A percentile compares a stretch with the other conserved stretches of the same genome.
These are phyloP conservation scores for Eucalyptus marginata DNA, from an alignment of 345 rosid genomes.

Conservation along the genomic window DNA sequence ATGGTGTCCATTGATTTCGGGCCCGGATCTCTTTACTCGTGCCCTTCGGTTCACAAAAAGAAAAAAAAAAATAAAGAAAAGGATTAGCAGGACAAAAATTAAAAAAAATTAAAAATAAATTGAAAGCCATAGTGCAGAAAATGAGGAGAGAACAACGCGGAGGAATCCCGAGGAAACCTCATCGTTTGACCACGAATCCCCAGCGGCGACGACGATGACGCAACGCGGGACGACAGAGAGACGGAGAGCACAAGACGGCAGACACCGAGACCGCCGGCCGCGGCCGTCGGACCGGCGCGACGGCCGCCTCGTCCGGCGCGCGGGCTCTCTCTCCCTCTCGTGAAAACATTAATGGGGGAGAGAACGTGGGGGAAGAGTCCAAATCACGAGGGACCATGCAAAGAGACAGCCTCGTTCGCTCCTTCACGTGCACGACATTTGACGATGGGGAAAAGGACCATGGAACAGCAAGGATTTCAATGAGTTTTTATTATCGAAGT, in stretches of 20 bases:
- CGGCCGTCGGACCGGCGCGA: not conserved
- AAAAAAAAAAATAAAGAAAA: rapidly evolving
- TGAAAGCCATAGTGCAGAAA: not conserved
- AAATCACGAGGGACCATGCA: not conserved
- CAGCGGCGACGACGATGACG: not conserved
- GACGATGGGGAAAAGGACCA: not conserved
- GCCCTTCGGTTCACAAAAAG: not conserved
- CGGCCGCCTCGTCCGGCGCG: not conserved
- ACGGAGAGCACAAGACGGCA: not conserved
- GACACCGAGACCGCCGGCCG: not conserved
- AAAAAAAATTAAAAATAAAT: not conserved
- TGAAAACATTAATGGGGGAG: not conserved
- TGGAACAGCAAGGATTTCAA: not conserved
- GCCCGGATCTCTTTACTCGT: not conserved
- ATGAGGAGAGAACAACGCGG: not conserved
- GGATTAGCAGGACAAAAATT: not conserved
- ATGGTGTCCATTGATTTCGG: too few relatives aligned
- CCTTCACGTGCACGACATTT: not conserved
- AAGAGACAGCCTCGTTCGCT: not conserved
- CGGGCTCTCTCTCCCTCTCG: not conserved
- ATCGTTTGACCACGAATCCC: not conserved
- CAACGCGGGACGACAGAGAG: not conserved
- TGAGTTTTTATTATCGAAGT: not conserved
- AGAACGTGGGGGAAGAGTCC: not conserved
- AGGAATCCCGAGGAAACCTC: not conserved